Conservation (phyloP, 1,284 basidiomycete genomes). For the Puccinia coronata region DNA sequence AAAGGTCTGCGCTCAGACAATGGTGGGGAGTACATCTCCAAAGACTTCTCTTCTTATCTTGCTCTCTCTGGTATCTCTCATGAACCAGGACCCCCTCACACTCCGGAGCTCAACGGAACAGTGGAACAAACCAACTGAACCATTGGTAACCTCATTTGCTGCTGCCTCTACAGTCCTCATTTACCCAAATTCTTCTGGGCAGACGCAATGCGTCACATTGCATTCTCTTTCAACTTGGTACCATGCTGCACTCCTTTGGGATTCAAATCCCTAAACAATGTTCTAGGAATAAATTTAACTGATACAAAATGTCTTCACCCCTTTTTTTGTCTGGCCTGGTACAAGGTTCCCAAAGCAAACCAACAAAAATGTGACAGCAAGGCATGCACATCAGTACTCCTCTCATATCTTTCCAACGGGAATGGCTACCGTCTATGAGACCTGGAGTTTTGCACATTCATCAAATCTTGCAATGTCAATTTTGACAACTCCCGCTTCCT, state of each 20-base stretch:
- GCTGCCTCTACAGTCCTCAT: neutral
- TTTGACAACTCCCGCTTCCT: neutral
- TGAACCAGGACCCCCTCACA: slow-evolving; percentile 11
- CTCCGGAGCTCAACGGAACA: neutral
- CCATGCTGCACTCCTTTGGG: neutral
- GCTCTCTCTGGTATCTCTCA: neutral
- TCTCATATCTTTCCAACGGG: neutral
- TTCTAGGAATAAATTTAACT: neutral
- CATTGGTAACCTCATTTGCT: neutral
- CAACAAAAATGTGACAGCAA: neutral
- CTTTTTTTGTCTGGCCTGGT: neutral
- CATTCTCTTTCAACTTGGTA: neutral
- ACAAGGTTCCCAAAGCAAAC: neutral
- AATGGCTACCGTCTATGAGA: neutral
- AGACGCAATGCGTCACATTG: neutral
- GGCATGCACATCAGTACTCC: neutral
- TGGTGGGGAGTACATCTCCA: slow-evolving; percentile 7
- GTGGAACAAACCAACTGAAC: neutral
- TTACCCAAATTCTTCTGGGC: neutral
- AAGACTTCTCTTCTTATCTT: neutral
- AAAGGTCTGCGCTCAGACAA: neutral
- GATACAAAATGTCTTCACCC: neutral
- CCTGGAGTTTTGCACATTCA: neutral
- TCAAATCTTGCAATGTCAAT: neutral
- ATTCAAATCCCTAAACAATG: neutral